These are phyloP conservation scores for Pogostemon cablin DNA, from an alignment of 257 asterid species.

Conservation along the genomic window DNA sequence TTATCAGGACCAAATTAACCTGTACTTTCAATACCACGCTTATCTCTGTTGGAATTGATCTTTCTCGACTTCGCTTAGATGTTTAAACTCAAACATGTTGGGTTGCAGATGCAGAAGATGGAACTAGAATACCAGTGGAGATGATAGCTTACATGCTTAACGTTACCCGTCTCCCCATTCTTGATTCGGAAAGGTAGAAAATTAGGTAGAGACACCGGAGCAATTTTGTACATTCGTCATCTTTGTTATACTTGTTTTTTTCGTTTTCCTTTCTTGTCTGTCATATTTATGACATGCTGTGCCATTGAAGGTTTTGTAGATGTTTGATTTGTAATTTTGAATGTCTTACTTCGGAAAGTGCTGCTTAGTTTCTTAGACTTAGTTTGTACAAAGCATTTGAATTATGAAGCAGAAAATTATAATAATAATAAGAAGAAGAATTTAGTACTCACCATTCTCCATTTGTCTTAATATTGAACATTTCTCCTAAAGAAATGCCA, in stretches of 20 bases:
- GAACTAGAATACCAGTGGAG: conserved; percentile 15
- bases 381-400: background rate
- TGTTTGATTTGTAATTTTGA: conserved; percentile 4
- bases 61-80: background rate
- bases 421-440: too few species aligned
- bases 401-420: too few species aligned
- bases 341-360: background rate
- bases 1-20: background rate
- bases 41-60: background rate
- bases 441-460: conserved; percentile 32
- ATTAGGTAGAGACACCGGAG: background rate
- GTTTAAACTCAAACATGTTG: conserved; percentile 16
- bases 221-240: conserved; percentile 4
- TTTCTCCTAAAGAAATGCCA: background rate
- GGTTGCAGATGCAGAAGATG: conserved; percentile 35
- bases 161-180: background rate
- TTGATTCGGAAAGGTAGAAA: conserved; percentile 7
- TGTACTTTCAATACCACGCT: background rate
- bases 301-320: conserved; percentile 4
- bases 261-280: background rate
- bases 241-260: background rate
- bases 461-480: conserved; percentile 18
- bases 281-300: conserved; percentile 9
- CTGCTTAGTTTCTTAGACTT: conserved; percentile 13
- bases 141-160: conserved; percentile 17